A percentile compares a stretch with the other conserved stretches of the same genome.
Conservation (phyloP, 306 rosid species). For the Coriaria nepalensis region DNA sequence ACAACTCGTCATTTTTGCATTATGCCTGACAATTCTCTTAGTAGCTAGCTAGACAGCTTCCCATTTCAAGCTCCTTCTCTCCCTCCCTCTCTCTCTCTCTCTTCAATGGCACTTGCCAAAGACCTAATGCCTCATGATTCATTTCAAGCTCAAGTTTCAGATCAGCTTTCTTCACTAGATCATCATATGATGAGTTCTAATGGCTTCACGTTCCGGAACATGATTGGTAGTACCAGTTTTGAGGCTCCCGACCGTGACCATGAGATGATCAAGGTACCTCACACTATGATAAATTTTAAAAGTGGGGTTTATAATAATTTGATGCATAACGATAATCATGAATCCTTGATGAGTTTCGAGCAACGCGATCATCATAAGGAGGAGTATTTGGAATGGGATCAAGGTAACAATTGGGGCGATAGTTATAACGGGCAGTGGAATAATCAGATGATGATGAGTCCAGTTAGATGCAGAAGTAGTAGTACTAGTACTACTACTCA, state of each 20-base stretch:
- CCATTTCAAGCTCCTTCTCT: constrained; percentile 4
- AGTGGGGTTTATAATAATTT: constrained; percentile 12
- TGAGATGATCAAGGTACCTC: constrained; percentile 13
- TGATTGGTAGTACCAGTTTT: constrained; percentile 5
- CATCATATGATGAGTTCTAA: constrained; percentile 2
- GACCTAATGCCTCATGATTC: constrained; percentile 23
- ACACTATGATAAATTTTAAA: constrained; percentile 54
- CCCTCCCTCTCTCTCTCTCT: neutral
- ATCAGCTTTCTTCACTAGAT: constrained; percentile 6
- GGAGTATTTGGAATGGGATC: constrained; percentile 18
- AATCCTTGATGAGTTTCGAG: constrained; percentile 61
- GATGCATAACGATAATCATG: constrained; percentile 12
- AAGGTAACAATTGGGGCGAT: constrained; percentile 8
- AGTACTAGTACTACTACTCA: neutral
- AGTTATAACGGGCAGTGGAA: constrained; percentile 22
- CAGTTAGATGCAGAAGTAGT: no score
- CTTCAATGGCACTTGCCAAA: constrained; percentile 36
- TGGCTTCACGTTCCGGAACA: constrained; percentile 15
- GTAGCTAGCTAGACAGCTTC: constrained; percentile 1
- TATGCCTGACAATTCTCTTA: constrained; percentile 11
- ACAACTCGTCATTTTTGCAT: constrained; percentile 10
- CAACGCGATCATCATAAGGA: constrained; percentile 19
- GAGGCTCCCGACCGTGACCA: constrained; percentile 13
- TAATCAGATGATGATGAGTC: constrained; percentile 1
- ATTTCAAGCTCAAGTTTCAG: constrained; percentile 11